Conservation (phyloP, 2,329 filamentous ascomycete genomes). For the Cordyceps pruinosa region DNA sequence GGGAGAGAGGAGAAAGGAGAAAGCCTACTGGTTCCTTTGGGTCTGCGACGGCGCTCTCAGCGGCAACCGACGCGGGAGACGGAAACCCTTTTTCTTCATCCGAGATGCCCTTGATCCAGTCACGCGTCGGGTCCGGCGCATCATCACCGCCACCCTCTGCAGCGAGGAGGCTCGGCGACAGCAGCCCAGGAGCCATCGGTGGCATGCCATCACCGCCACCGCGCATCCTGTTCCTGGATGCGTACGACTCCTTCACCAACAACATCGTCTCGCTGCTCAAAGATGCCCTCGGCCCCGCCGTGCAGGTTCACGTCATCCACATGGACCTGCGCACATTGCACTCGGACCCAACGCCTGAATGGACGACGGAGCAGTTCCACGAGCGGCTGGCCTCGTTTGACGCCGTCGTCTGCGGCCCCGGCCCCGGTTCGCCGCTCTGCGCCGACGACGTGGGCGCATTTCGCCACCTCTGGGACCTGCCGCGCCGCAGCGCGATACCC, state of each 20-base stretch:
- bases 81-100: background rate
- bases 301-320: constrained; percentile 43
- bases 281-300: constrained; percentile 58
- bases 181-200: background rate
- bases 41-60: background rate
- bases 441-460: constrained; percentile 77
- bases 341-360: constrained; percentile 50
- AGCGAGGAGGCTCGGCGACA: background rate
- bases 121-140: background rate
- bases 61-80: background rate
- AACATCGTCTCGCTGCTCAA: constrained; percentile 83
- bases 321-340: constrained; percentile 47
- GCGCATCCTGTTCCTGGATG: constrained; percentile 81
- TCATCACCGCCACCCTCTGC: constrained; percentile 4
- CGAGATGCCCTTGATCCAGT: constrained; percentile 13
- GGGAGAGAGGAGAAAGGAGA: no score
- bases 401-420: constrained; percentile 84
- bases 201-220: constrained; percentile 7
- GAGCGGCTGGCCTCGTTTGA: constrained; percentile 54
- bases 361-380: constrained; percentile 38
- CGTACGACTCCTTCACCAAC: constrained; percentile 94
- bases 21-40: background rate
- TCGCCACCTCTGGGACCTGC: constrained; percentile 63
- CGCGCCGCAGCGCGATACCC: constrained; percentile 55
- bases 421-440: constrained; percentile 72